These are phyloP conservation scores for Fusarium newnesense DNA, from an alignment of 2,329 filamentous ascomycete species.

Conservation along the genomic window DNA sequence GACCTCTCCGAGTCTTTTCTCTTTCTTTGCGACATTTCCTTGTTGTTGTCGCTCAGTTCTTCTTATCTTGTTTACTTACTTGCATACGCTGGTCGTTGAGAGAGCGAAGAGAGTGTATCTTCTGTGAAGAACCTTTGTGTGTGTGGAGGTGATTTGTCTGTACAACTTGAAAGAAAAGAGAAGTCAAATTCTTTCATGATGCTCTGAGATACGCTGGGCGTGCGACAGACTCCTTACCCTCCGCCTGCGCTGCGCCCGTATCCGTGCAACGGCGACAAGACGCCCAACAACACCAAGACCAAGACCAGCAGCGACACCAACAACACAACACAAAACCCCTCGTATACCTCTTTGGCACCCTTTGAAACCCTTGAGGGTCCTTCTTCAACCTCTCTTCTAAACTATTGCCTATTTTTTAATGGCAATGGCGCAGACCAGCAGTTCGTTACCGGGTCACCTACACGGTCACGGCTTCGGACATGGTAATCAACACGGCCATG, in stretches of 20 bases:
- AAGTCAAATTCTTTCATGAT: constrained; percentile 36
- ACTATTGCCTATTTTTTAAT: constrained; percentile 14
- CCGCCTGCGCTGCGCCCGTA: constrained; percentile 38
- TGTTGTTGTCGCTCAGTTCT: constrained; percentile 6
- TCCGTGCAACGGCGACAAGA: constrained; percentile 41
- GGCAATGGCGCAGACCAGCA: constrained; percentile 43
- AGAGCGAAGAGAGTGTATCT: neutral
- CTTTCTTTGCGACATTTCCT: constrained; percentile 36
- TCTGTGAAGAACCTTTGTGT: neutral
- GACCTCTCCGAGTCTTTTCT: constrained; percentile 9
- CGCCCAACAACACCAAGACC: constrained; percentile 26
- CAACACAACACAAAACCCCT: constrained; percentile 25
- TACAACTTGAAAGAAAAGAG: constrained; percentile 33
- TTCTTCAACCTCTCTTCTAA: constrained; percentile 1
- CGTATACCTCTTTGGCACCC: constrained; percentile 9
- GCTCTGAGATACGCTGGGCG: constrained; percentile 45
- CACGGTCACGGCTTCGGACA: constrained; percentile 37
- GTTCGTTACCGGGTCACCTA: constrained; percentile 38
- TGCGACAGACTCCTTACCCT: constrained; percentile 39
- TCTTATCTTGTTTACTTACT: constrained; percentile 29
- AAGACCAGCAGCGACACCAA: constrained; percentile 22
- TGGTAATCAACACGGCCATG: constrained; percentile 16
- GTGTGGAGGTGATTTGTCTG: constrained; percentile 17
- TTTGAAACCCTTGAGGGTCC: neutral
- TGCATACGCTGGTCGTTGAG: constrained; percentile 34